phyloP scores from a whole-genome alignment of 2,329 filamentous ascomycete genomes.

The Aspergillus felis region DNA sequence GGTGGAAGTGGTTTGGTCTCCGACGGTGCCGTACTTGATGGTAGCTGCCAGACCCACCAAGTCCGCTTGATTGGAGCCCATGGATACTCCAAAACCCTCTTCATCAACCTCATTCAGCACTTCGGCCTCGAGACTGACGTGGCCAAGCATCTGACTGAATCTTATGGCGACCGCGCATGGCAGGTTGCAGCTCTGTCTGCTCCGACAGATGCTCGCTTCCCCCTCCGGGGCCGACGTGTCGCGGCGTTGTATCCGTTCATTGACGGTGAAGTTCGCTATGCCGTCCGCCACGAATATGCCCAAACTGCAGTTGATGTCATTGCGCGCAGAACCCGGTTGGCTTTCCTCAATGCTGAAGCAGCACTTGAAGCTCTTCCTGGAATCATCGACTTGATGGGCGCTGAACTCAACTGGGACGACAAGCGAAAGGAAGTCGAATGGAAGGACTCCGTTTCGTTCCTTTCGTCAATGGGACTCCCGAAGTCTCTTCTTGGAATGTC shows the following conservation, averaged over 20 bases:
- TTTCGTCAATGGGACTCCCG: conserved; percentile 61
- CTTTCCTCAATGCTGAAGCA: conserved; percentile 89
- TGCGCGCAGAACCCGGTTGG: conserved; percentile 75
- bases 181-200: conserved; percentile 76
- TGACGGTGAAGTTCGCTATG: conserved; percentile 87
- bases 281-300: conserved; percentile 83
- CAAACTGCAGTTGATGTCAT: conserved; percentile 87
- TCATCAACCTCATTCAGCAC: conserved; percentile 93
- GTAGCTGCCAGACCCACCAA: conserved; percentile 77
- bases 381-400: conserved; percentile 84
- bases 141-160: conserved; percentile 78
- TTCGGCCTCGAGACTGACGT: conserved; percentile 90
- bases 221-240: conserved; percentile 76
- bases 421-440: conserved; percentile 74
- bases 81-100: conserved; percentile 83
- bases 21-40: conserved; percentile 67
- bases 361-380: conserved; percentile 78
- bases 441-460: conserved; percentile 62
- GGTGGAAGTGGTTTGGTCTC: conserved; percentile 66
- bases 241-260: conserved; percentile 82
- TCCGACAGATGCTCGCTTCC: conserved; percentile 74
- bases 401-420: conserved; percentile 75
- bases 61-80: conserved; percentile 79
- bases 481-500: conserved; percentile 54
- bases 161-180: conserved; percentile 92